Evolutionary conservation across 2,329 filamentous ascomycete genomes (phyloP).

Genomic region (Cercospora canescens): DNA sequence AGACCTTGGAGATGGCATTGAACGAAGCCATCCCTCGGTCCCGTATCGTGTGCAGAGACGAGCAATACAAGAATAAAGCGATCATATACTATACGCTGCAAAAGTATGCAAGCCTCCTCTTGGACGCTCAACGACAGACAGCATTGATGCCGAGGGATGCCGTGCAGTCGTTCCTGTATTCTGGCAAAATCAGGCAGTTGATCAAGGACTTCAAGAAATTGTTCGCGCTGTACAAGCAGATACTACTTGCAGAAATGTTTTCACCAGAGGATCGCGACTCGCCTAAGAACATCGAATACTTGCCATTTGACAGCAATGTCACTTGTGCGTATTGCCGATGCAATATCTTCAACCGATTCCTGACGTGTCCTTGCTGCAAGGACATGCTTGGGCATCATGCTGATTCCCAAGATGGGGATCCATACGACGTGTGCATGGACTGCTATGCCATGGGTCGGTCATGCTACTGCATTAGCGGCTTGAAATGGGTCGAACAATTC

Average conservation of each 20-base stretch:
- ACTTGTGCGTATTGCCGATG: conserved; percentile 94
- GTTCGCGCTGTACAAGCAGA: conserved; percentile 73
- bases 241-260: conserved; percentile 86
- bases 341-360: conserved; percentile 95
- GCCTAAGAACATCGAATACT: conserved; percentile 68
- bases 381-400: conserved; percentile 61
- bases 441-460: conserved; percentile 97
- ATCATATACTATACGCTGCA: conserved; percentile 86
- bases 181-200: conserved; percentile 66
- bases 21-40: conserved; percentile 86
- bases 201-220: conserved; percentile 79
- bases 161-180: conserved; percentile 35
- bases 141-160: conserved; percentile 39
- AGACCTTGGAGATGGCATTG: conserved; percentile 84
- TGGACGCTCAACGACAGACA: conserved; percentile 56
- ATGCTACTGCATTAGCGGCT: conserved; percentile 80
- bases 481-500: conserved; percentile 94
- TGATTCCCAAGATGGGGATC: conserved; percentile 66
- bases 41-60: conserved; percentile 88
- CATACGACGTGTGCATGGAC: conserved; percentile 97
- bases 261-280: conserved; percentile 58
- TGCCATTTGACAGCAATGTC: conserved; percentile 85
- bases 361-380: conserved; percentile 86
- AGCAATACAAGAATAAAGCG: conserved; percentile 98
- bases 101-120: conserved; percentile 67